Base-by-base conservation (phyloP, 2,329 filamentous ascomycete species). In the Penicillium hordei region DNA sequence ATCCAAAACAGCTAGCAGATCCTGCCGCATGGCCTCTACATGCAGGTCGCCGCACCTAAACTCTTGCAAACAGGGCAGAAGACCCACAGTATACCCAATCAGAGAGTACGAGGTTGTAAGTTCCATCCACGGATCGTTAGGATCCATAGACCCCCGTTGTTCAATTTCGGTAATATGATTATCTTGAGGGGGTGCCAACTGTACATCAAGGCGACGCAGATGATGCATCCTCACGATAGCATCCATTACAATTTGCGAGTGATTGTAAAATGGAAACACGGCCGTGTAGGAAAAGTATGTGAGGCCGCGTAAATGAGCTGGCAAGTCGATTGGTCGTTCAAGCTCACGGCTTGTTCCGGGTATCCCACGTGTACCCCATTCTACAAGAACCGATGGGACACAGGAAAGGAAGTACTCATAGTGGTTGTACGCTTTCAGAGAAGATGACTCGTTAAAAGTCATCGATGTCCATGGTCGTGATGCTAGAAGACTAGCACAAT, bases 361-460 rank as follows among this genome's bases (percentile, higher is more conserved):
- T 1, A 43, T 33, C 25, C 60, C 42, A 38, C 65, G 58, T 66
- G 59, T 65, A 70, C 63, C 71, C 74, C 74, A 75, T 55, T 67
- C 78, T 23, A 79, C 78, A 1, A 90, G 75, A 55, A 89, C 79
- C 15, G 86, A 86, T 0, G 86, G 87, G 7, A 88, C 82, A 1
- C 81, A 78, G 44, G 85, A 85, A 36, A 86, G 78, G 67, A 88
- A 90, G 73, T 87, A 91, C 65, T 91, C 86, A 70, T 90, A 89
- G 4, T 84, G 86, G 46, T 82, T 82, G 74, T 90, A 93, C 6
- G 85, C 87, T 57, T 82, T 81, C n/a, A 89, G 81, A 5, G 86
- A 90, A 0, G 88, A 90, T 9, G 89, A 88, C 75, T 93, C 89
- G 69, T 93, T 93, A 62, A 63, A 81, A 79, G 63, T 79, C 78